Base-by-base conservation (phyloP, 2,329 filamentous ascomycete species). In the Nigrospora oryzae region DNA sequence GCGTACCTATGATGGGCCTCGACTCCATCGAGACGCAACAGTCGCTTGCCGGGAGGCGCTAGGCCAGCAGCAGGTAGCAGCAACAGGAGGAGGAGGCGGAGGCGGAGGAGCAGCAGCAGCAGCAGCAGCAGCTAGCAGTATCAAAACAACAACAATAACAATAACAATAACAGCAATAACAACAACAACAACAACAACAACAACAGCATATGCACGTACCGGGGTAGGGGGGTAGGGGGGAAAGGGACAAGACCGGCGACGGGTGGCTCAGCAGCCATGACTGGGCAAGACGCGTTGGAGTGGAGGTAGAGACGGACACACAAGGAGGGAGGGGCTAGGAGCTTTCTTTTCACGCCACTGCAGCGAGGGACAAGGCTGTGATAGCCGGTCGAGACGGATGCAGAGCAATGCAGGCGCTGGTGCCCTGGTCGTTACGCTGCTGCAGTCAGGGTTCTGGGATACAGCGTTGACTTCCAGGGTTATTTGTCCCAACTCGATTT, bases 291-390 rank as follows among this genome's bases (percentile, higher is more conserved):
- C 23, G 23, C 10, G 23, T 7, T 7, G 23, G 23, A 28, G 23
- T 7, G 23, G 23, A 28, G 23, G 23, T 7, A 28, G 23, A 28
- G 23, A 28, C 23, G 23, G 23, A 28, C 23, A 28, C 23, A 28
- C 23, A 48, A 46, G 40, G 36, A 42, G 45, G 49, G 46, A 49
- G 44, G 50, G 50, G 53, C 55, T 52, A 54, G 55, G 55, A 56
- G 48, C 43, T 50, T 54, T 54, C 54, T 54, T 55, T 53, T 50
- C 52, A 52, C 53, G 46, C 53, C 54, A 56, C 56, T 55, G 49
- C 51, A 54, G 49, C 47, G 53, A 57, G 23, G 23, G 23, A 28
- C 23, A 28, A 28, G 23, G 23, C 23, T 40, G 33, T 32, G 28
- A 34, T 41, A 14, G 40, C 40, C 40, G 36, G 40, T 33, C 32